Conservation (phyloP, 2,329 filamentous ascomycete species). For the Verticillium tricorpus region DNA sequence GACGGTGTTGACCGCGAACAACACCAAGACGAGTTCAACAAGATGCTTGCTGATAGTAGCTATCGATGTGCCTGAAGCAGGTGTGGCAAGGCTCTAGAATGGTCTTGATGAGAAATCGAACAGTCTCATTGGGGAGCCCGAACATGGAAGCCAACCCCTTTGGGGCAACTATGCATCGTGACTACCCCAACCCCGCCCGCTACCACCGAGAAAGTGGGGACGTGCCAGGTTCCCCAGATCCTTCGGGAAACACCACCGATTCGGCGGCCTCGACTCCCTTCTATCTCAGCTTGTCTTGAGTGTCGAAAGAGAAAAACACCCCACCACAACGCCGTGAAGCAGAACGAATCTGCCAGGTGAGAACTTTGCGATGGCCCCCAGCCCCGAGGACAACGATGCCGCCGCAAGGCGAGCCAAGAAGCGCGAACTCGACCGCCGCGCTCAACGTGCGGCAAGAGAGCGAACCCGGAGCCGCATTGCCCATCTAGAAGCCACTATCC, state of each 20-base stretch:
- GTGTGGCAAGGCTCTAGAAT: no score
- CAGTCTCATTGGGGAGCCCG: no score
- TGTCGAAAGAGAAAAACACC: no score
- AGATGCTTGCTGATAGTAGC: no score
- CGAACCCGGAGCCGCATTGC: slow-evolving; percentile 21
- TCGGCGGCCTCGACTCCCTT: no score
- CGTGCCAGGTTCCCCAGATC: not conserved
- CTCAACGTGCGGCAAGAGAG: slow-evolving; percentile 20
- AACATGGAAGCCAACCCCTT: no score
- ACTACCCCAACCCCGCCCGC: not conserved
- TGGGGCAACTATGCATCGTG: not conserved
- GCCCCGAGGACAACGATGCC: not conserved
- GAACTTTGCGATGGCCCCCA: not conserved
- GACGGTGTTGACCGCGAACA: no score
- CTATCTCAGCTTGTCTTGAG: no score
- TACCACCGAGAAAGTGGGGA: not conserved
- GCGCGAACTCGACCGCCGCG: slow-evolving; percentile 22
- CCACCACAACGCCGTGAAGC: not conserved
- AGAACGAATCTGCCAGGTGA: not conserved
- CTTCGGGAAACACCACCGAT: not conserved
- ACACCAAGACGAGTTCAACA: no score
- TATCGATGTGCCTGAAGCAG: no score
- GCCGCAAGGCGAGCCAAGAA: slow-evolving; percentile 15
- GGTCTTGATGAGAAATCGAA: no score
- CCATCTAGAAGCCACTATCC: slow-evolving; percentile 19